Base-by-base conservation (phyloP, 2,329 filamentous ascomycete species). In the Aspergillus pseudoviridinutans region DNA sequence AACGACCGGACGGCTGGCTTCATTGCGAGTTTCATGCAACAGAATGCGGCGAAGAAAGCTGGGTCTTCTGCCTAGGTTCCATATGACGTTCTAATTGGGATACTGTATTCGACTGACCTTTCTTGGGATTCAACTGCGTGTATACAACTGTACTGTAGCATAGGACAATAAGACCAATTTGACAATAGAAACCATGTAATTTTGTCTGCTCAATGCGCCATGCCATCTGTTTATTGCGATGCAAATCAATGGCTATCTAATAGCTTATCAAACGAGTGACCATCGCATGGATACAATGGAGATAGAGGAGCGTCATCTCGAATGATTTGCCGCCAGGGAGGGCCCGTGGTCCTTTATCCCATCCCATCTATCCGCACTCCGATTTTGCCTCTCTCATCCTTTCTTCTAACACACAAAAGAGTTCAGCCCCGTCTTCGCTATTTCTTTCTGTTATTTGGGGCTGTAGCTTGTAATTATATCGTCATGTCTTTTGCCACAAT, bases 401-500 rank as follows among this genome's bases (percentile, higher is more conserved):
- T 50, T 29, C 32, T 47, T 35, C 22, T 12, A 12, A 47, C 8
- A 10, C 20, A 27, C 42, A 51, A 24, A 50, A 42, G 22, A 38
- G 29, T 44, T 32, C 17, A 41, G 24, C 53, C 14, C 35, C n/a
- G n/a, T 53, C 28, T 20, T 53, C n/a, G 14, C 57, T 57, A 61
- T 58, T 61, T 57, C 56, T 57, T 59, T 59, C 44, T 51, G 38
- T 51, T 38, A 57, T 54, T 46, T 38, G 42, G 61, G 57, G 61
- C 62, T 66, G 63, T 61, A 57, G 63, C 58, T 60, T 49, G n/a
- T 51, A 38, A 42, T 51, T 53, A 25, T 49, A 38, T 38, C 32
- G 65, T 50, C 9, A 76, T 77, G 74, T 70, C 71, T 44, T 77
- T 76, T 56, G 70, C 73, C 58, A 68, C 72, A 24, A 72, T 74